Base-by-base conservation (phyloP, 2,329 filamentous ascomycete genomes). In the Fusarium xylarioides region DNA sequence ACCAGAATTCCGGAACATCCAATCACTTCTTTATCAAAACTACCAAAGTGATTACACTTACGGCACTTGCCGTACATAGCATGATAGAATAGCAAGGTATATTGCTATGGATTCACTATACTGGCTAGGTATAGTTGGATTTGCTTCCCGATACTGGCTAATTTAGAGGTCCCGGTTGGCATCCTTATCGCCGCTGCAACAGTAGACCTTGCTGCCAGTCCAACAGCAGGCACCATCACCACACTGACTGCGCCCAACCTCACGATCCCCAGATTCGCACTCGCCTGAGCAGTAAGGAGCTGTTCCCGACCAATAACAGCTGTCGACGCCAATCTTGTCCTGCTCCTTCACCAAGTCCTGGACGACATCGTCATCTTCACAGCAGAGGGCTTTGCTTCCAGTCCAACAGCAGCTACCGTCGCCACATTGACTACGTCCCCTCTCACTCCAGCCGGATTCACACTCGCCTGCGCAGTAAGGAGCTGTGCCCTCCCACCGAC, bases 51-150 rank as follows among this genome's bases (percentile, higher is more conserved):
- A 10, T 5, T 19, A 1, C 7, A 9, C 19, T 12, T 35, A 26
- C 4, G 8, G 4, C 49, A 21, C 18, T 53, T 38, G 12, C n/a
- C 4, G 7, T 12, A 26, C 7, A 12, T 11, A 1, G 11, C 4
- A 21, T 9, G 1, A 3, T 4, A 7, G 9, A 6, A 4, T 0
- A n/a, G 14, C 4, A 40, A n/a, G 7, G 4, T 12, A 7, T 12
- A 18, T 40, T 28, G 5, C 5, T n/a, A n/a, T n/a, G n/a, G n/a
- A n/a, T n/a, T n/a, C n/a, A n/a, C n/a, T n/a, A n/a, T n/a, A n/a
- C n/a, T n/a, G n/a, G n/a, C n/a, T n/a, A n/a, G n/a, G n/a, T n/a
- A n/a, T 5, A 8, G 10, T 5, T 15, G 9, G 9, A 23, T 12
- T 1, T 34, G 5, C 16, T 14, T 19, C 12, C 2, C 12, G 3